These are phyloP conservation scores for Fusarium beomiforme DNA, from an alignment of 2,329 filamentous ascomycete genomes.

Conservation along the genomic window DNA sequence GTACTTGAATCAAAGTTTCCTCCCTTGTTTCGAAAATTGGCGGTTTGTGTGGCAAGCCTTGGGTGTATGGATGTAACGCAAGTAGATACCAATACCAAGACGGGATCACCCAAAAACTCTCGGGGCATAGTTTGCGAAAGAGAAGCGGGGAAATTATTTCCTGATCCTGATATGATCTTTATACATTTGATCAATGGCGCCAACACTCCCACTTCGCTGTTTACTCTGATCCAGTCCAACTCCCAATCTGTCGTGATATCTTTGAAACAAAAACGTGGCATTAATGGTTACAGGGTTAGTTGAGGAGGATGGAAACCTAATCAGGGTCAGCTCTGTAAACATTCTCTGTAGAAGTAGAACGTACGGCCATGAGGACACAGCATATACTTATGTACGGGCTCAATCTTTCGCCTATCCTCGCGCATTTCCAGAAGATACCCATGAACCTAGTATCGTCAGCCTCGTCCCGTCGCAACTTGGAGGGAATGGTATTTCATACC, in stretches of 20 bases:
- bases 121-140: constrained; percentile 5
- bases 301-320: constrained; percentile 51
- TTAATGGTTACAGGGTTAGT: constrained; percentile 44
- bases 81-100: constrained; percentile 8
- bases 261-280: constrained; percentile 26
- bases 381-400: constrained; percentile 96
- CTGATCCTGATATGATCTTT: constrained; percentile 14
- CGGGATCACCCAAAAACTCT: neutral
- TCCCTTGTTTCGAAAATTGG: neutral
- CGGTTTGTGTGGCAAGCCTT: neutral
- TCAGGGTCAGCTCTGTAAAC: neutral
- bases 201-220: constrained; percentile 5
- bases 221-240: constrained; percentile 22
- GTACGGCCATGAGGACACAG: constrained; percentile 92
- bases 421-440: constrained; percentile 96
- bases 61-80: constrained; percentile 13
- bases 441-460: constrained; percentile 65
- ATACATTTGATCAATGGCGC: constrained; percentile 17
- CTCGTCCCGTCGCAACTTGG: neutral
- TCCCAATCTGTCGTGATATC: constrained; percentile 37
- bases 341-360: constrained; percentile 36
- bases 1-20: constrained; percentile 1
- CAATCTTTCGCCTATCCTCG: constrained; percentile 88
- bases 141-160: constrained; percentile 11
- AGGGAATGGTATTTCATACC: constrained; percentile 62